phyloP scores from a whole-genome alignment of 2,329 filamentous ascomycete genomes.

The Mycosphaerella arachidis region DNA sequence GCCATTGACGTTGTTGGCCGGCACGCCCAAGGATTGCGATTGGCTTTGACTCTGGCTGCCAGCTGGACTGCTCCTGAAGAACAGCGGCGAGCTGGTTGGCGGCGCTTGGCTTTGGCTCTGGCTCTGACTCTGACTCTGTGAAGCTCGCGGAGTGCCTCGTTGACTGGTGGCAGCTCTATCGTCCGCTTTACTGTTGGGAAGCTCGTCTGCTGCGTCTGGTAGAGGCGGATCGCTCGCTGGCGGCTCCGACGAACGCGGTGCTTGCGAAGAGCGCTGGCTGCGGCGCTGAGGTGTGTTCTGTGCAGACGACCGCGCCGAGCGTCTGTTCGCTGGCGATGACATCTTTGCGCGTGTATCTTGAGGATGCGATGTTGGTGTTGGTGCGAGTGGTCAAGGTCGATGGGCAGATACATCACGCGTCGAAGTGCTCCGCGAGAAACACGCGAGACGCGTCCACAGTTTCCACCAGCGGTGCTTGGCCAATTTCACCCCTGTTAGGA shows the following conservation, averaged over 20 bases:
- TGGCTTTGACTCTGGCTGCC: conserved; percentile 37
- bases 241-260: conserved; percentile 36
- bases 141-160: conserved; percentile 16
- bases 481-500: not conserved
- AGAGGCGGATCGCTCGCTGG: conserved; percentile 39
- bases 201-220: conserved; percentile 22
- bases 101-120: conserved; percentile 27
- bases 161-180: conserved; percentile 35
- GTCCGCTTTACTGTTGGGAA: conserved; percentile 38
- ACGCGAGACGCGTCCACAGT: not conserved
- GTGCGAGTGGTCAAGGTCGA: not conserved
- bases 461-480: not conserved
- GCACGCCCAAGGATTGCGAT: conserved; percentile 24
- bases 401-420: not conserved
- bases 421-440: not conserved
- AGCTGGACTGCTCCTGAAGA: conserved; percentile 63
- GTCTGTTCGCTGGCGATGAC: conserved; percentile 59
- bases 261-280: conserved; percentile 51
- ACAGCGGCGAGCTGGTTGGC: conserved; percentile 69
- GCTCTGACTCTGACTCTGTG: conserved; percentile 16
- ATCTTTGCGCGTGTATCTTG: conserved; percentile 39
- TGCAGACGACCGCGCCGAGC: conserved; percentile 52
- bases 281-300: conserved; percentile 44
- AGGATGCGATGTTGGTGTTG: conserved; percentile 4
- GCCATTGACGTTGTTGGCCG: conserved; percentile 38